These are phyloP conservation scores for Podila horticola DNA, from an alignment of 192 early-diverging fungal species.

Conservation along the genomic window DNA sequence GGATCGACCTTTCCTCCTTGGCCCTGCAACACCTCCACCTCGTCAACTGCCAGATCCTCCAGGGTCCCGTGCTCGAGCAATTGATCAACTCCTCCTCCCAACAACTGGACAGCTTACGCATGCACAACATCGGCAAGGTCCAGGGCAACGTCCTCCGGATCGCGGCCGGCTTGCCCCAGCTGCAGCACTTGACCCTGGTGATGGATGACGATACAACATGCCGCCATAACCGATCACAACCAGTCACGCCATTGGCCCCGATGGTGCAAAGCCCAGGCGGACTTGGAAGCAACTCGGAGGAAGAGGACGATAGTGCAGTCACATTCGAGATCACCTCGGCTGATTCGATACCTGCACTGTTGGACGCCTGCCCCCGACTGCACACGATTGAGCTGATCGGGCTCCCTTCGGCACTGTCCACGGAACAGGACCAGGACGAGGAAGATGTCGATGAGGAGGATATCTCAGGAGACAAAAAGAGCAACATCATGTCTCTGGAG, in stretches of 20 bases:
- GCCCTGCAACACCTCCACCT: not conserved
- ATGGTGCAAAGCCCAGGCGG: slow-evolving; percentile 1
- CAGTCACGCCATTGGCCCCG: not conserved
- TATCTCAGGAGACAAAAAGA: not conserved
- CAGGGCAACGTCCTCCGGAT: not conserved
- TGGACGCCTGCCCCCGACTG: slow-evolving; percentile 36
- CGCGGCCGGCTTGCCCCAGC: not conserved
- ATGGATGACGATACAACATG: not conserved
- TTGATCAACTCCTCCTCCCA: not conserved
- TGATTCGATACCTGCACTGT: slow-evolving; percentile 12
- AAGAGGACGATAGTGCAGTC: not conserved
- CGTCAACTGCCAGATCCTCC: not conserved
- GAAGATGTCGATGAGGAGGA: not conserved
- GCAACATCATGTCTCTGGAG: not conserved
- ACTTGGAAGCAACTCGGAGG: not conserved
- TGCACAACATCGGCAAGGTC: not conserved
- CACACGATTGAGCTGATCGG: slow-evolving; percentile 20
- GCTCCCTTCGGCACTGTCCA: not conserved
- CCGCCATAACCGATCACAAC: not conserved
- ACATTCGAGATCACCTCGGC: slow-evolving; percentile 21
- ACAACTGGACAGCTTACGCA: not conserved
- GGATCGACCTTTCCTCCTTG: not conserved
- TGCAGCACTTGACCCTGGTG: not conserved
- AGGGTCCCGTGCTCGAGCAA: not conserved
- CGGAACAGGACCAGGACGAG: no score